phyloP scores from a whole-genome alignment of 345 rosid genomes.

The Adansonia digitata region DNA sequence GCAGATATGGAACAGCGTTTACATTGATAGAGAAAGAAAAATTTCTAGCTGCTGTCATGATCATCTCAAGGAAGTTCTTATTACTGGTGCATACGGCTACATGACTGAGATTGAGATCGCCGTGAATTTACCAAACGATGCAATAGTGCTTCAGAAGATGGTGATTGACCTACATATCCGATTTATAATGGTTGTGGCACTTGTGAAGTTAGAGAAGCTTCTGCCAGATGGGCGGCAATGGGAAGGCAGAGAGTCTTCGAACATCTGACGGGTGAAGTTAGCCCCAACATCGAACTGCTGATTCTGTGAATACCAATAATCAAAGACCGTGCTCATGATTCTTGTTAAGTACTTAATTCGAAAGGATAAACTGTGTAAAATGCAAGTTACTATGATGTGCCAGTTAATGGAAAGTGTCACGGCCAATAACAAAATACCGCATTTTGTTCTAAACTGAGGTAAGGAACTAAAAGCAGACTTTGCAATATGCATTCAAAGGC shows the following conservation, averaged over 20 bases:
- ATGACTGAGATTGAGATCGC: neutral
- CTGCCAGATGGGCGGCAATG: neutral
- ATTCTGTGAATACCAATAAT: neutral
- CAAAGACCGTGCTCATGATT: neutral
- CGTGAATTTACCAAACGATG: neutral
- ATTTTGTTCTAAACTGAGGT: too few relatives aligned
- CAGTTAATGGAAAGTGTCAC: neutral
- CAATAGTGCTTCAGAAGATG: neutral
- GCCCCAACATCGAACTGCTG: neutral
- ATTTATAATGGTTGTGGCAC: neutral
- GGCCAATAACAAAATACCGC: neutral
- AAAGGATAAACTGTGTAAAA: neutral
- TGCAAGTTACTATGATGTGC: neutral
- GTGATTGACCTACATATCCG: neutral
- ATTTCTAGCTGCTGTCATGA: neutral
- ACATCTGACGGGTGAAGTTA: neutral
- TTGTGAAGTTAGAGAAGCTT: neutral
- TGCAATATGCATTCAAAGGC: too few relatives aligned
- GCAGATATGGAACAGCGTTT: neutral
- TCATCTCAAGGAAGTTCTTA: neutral
- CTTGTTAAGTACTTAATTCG: neutral
- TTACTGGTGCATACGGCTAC: neutral
- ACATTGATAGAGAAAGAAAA: neutral
- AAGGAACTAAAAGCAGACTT: too few relatives aligned
- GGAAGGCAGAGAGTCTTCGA: neutral